phyloP scores from a whole-genome alignment of 2,329 filamentous ascomycete species.

The Neurospora sp. region DNA sequence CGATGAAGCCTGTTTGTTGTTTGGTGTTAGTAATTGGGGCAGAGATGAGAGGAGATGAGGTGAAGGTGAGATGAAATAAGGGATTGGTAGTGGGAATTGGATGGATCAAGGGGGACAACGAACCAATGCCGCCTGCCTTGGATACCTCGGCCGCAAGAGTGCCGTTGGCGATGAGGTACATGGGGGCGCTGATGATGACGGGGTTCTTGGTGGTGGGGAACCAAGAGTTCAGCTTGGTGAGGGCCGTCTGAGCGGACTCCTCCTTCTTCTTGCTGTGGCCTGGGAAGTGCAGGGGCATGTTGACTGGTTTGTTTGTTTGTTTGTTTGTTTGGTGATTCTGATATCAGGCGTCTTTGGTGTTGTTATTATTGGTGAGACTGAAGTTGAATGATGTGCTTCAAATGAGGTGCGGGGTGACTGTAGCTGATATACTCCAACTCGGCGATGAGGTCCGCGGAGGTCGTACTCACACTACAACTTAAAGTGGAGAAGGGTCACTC shows the following conservation, averaged over 20 bases:
- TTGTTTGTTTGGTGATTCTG: not conserved
- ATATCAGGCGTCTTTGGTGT: not conserved
- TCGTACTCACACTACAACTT: not conserved
- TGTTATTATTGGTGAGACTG: not conserved
- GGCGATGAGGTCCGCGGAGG: not conserved
- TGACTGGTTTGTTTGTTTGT: not conserved
- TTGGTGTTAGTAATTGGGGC: not conserved
- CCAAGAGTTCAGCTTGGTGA: slow-evolving; percentile 15
- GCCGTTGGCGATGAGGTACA: slow-evolving; percentile 28
- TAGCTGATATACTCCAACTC: not conserved
- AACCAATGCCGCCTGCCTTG: slow-evolving; percentile 31
- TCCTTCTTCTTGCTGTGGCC: not conserved
- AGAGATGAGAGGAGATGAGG: not conserved
- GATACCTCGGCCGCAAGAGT: slow-evolving; percentile 29
- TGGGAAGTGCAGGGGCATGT: not conserved
- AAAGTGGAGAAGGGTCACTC: not conserved
- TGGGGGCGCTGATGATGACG: slow-evolving; percentile 31
- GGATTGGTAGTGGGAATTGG: not conserved
- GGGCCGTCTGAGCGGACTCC: not conserved
- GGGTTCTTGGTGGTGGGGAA: slow-evolving; percentile 28
- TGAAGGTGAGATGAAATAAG: not conserved
- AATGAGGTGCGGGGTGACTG: not conserved
- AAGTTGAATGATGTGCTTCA: not conserved
- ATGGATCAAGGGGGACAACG: not conserved
- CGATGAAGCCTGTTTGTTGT: slow-evolving; percentile 23